A percentile compares a stretch with the other conserved stretches of the same genome.
These are phyloP conservation scores for Russula dissimulans DNA, from an alignment of 768 basidiomycete genomes.

Conservation along the genomic window DNA sequence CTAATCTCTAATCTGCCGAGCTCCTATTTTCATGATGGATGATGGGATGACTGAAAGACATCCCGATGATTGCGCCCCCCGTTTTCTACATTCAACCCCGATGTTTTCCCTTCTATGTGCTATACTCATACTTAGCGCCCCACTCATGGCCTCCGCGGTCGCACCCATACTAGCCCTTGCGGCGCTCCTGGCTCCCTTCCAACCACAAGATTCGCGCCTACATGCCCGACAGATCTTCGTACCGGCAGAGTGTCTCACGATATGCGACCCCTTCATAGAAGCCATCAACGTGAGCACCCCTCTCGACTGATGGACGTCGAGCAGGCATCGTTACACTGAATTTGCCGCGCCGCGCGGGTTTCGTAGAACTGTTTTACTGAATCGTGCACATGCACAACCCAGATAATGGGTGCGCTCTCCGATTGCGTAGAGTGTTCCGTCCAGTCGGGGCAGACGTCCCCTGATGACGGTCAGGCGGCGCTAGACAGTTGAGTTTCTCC, in stretches of 20 bases:
- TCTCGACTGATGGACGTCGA: no score
- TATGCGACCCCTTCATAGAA: background rate
- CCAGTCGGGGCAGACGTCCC: background rate
- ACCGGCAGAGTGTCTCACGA: background rate
- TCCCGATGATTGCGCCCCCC: no score
- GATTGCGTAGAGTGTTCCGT: background rate
- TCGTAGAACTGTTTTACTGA: background rate
- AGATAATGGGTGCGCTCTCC: background rate
- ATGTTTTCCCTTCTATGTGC: background rate
- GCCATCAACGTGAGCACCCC: background rate
- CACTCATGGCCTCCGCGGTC: background rate
- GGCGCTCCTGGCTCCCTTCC: background rate
- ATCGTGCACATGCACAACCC: background rate
- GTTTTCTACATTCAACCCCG: background rate
- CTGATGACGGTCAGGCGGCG: background rate
- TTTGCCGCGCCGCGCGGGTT: no score
- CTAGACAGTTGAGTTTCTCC: background rate
- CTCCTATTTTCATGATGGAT: no score
- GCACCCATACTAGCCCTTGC: background rate
- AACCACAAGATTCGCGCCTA: background rate
- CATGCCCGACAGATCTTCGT: background rate
- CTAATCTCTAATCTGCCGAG: no score
- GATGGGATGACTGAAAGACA: no score
- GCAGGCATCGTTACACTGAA: background rate
- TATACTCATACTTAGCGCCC: background rate